These are phyloP conservation scores for Amphibolis antarctica DNA, from an alignment of 106 monocot genomes.

Conservation along the genomic window DNA sequence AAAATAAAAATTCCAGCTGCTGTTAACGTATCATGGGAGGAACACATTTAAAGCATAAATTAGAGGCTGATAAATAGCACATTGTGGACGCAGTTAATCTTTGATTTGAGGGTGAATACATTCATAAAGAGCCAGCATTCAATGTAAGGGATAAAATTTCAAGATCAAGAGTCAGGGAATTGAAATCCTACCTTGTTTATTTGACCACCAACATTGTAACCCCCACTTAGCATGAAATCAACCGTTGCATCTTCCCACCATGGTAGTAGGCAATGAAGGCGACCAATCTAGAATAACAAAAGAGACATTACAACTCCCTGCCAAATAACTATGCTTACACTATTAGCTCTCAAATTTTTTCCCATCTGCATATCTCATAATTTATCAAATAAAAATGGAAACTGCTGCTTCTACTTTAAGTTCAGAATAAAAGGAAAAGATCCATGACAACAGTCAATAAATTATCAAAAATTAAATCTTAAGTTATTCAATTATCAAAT, in stretches of 20 bases:
- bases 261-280: slow-evolving; percentile 15
- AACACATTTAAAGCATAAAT: no score
- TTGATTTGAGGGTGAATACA: no score
- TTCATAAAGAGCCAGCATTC: not conserved
- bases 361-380: not conserved
- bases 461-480: no score
- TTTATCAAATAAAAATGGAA: not conserved
- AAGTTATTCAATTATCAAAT: no score
- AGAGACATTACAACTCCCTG: not conserved
- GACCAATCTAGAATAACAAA: slow-evolving; percentile 3
- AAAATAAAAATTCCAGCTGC: no score
- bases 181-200: slow-evolving; percentile 8
- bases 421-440: no score
- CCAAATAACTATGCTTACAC: not conserved
- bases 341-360: not conserved
- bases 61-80: no score
- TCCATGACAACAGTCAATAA: no score
- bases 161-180: no score
- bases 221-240: slow-evolving; percentile 20
- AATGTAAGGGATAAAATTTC: not conserved
- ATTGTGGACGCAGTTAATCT: no score
- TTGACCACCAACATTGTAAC: slow-evolving; percentile 13
- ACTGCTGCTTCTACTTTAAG: no score
- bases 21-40: no score
- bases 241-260: slow-evolving; percentile 15